Evolutionary conservation across 768 basidiomycete species (phyloP), one percentile per base, ranked within the genome.

Genomic region (Boletus vermiculosoides): DNA sequence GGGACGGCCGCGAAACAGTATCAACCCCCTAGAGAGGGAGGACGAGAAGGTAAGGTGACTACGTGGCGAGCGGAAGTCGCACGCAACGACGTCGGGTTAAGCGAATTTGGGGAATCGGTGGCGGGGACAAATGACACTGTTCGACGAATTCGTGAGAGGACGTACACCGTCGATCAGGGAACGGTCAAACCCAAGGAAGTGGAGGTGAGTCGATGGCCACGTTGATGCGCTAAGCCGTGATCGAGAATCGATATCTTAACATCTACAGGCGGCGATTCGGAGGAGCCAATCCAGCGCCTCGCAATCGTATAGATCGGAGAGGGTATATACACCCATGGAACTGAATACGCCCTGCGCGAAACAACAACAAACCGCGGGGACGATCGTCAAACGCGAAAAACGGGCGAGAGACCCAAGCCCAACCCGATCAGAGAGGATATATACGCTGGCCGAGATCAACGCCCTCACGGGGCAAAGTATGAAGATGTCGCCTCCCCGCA

Each of bases 21-120:
- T 28, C 57, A 56, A 25, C 39, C 54, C 3, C 56, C 33, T 60
- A 54, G 60, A 68, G 56, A 60, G 55, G 54, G 50, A 12, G 65
- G 40, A 20, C 58, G 50, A 16, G 67, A 55, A 23, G 60, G 60
- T 6, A 82, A 80, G 46, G 79, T 86, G 52, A 78, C 75, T 23
- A 76, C 76, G 10, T 86, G 84, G 84, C 72, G 83, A 34, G 80
- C 84, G 62, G 78, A 80, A 44, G 80, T 82, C 0, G 77, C 78
- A 5, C 68, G 73, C 51, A 75, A 78, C 51, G 71, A 65, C 33
- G 47, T 52, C 23, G 53, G n/a, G 41, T 37, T 33, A 44, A 57
- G 60, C 39, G 71, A 71, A 25, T 63, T 64, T 30, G 70, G 69
- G 41, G 67, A 51, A 30, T 53, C 63, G 22, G 23, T 46, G 9